Evolutionary conservation across 768 basidiomycete genomes (phyloP), one percentile per base, ranked within the genome.

Genomic region (Hygrocybe punicea): DNA sequence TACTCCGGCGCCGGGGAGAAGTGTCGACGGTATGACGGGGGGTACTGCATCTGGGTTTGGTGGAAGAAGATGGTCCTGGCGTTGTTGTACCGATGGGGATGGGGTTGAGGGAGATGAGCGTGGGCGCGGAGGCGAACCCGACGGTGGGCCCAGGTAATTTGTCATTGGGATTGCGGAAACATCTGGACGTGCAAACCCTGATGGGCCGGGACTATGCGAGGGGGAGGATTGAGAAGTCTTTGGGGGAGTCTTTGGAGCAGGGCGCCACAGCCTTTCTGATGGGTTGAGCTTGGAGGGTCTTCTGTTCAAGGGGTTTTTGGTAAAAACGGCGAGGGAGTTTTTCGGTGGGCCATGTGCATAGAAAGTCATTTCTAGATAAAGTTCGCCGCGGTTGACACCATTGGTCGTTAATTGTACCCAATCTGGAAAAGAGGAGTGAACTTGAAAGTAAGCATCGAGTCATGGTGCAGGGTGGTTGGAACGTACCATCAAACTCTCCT

Each of bases 301-400:
- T 55, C 82, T 75, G 24, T 65, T 68, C 39, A 83, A 63, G 33
- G 57, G 52, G 11, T 55, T 60, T 60, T 55, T 73, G 49, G 49
- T 14, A 45, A 59, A 65, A 39, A 60, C 68, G 58, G 58, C 16
- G 69, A 63, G 24, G 71, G 57, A 63, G 65, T 56, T 62, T 67
- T 40, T 67, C 73, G 57, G 47, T 7, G 85, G 83, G 3, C 78
- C 81, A 54, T 87, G 84, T 3, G 92, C 82, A 71, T 84, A 98
- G 75, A 85, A 98, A 1, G 95, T 98, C 84, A 97, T 88, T 70
- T 98, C 95, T 14, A 97, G 79, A 67, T 91, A 97, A 9, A 96
- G 61, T 53, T 97, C 91, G 6, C 95, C 95, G 21, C 90, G 84
- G 52, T 84, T 77, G 7, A 83, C 80, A 2, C 84, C 85, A 47